A percentile compares a stretch with the other conserved stretches of the same genome.
These are phyloP conservation scores for Thielaviopsis populi DNA, from an alignment of 2,329 filamentous ascomycete species.

Conservation along the genomic window DNA sequence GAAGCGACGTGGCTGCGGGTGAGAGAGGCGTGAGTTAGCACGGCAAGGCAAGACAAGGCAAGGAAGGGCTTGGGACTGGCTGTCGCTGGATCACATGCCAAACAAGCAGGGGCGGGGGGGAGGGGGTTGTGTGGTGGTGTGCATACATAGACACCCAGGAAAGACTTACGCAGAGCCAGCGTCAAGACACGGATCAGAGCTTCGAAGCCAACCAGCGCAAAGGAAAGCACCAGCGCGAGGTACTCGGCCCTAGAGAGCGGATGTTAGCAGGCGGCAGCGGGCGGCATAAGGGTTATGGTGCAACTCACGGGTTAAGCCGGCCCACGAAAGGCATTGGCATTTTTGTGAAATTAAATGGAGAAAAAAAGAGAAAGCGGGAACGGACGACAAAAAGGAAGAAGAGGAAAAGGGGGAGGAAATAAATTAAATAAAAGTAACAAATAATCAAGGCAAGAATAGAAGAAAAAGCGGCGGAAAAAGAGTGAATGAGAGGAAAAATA, in stretches of 20 bases:
- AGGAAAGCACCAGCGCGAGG: conserved; percentile 68
- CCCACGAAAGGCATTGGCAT: conserved; percentile 41
- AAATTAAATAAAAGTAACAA: conserved; percentile 15
- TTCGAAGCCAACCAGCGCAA: conserved; percentile 70
- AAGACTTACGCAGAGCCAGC: conserved; percentile 60
- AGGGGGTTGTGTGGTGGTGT: conserved; percentile 13
- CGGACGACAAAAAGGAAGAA: not conserved
- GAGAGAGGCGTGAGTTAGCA: not conserved
- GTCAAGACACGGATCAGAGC: conserved; percentile 73
- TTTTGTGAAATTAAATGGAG: conserved; percentile 15
- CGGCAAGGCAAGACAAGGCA: too few species aligned
- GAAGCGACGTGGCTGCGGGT: conserved; percentile 54
- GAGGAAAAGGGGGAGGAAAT: not conserved
- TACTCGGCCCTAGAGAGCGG: conserved; percentile 55
- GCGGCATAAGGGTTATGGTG: conserved; percentile 4
- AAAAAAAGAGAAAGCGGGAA: conserved; percentile 7
- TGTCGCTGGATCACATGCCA: conserved; percentile 16
- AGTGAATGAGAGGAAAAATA: not conserved
- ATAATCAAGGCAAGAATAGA: conserved; percentile 6
- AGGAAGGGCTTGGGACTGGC: not conserved
- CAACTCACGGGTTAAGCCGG: conserved; percentile 36
- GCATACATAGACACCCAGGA: not conserved
- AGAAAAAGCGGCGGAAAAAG: conserved; percentile 7
- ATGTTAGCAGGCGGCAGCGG: conserved; percentile 15
- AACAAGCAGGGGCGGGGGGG: not conserved